phyloP scores from a whole-genome alignment of 305 asterid genomes.

The Solanum hybrid region DNA sequence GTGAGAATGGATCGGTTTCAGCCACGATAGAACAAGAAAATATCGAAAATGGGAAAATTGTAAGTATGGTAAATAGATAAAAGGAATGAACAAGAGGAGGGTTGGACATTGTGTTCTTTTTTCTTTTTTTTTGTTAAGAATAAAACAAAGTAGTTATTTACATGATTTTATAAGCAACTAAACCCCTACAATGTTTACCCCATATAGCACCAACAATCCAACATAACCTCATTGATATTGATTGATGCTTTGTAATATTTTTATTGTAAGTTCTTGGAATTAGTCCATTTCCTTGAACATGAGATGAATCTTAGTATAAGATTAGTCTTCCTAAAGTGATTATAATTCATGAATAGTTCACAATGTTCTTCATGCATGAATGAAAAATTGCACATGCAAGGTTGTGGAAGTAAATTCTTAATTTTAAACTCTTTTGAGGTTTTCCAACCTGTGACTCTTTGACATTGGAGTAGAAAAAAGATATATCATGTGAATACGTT shows the following conservation, averaged over 20 bases:
- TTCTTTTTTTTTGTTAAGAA: background rate
- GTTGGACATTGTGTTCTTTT: background rate
- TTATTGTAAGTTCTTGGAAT: background rate
- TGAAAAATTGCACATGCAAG: background rate
- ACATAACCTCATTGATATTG: background rate
- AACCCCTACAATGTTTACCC: background rate
- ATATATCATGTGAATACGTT: background rate
- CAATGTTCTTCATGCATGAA: background rate
- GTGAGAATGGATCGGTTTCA: background rate
- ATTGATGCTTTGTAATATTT: background rate
- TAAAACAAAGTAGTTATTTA: background rate
- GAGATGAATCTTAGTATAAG: background rate
- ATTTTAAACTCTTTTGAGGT: background rate
- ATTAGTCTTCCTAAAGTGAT: background rate
- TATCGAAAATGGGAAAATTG: background rate
- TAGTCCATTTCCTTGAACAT: background rate
- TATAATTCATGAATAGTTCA: background rate
- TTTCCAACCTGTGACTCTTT: background rate
- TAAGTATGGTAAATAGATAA: background rate
- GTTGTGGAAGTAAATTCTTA: background rate
- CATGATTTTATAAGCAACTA: background rate
- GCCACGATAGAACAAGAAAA: background rate
- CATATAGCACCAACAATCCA: background rate
- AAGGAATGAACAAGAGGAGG: background rate
- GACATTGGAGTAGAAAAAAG: background rate